These are phyloP conservation scores for Lachnellula cervina DNA, from an alignment of 2,329 filamentous ascomycete genomes.

Conservation along the genomic window DNA sequence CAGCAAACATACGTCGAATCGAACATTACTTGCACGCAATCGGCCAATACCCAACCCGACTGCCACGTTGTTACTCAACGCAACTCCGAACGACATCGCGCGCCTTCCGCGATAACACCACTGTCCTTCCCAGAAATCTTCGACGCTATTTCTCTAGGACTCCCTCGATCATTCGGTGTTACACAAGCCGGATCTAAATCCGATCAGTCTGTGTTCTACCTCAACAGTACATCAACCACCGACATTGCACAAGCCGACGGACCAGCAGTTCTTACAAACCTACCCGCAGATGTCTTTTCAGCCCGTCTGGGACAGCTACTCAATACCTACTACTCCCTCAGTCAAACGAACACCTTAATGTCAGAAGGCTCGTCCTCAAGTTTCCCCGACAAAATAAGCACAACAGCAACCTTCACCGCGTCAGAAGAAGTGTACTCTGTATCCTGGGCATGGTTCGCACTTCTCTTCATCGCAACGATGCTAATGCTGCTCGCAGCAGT, in stretches of 20 bases:
- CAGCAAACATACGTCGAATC: constrained; percentile 4
- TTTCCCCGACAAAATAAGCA: not conserved
- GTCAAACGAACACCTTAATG: not conserved
- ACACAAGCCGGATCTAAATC: not conserved
- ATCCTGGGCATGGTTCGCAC: constrained; percentile 7
- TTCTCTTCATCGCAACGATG: constrained; percentile 1
- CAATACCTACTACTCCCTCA: constrained; percentile 10
- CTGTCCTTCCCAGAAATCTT: constrained; percentile 8
- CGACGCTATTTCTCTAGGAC: not conserved
- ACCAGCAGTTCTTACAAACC: not conserved
- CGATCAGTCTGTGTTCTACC: constrained; percentile 7
- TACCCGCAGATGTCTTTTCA: not conserved
- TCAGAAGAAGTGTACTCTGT: constrained; percentile 1
- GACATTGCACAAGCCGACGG: not conserved
- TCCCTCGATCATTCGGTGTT: constrained; percentile 2
- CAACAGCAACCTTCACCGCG: not conserved
- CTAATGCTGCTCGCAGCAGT: constrained; percentile 2
- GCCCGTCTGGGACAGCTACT: constrained; percentile 1
- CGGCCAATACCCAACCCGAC: not conserved
- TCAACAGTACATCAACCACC: constrained; percentile 1
- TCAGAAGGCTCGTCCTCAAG: not conserved
- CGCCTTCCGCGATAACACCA: not conserved
- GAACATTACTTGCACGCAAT: not conserved
- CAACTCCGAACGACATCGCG: not conserved
- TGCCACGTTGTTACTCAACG: constrained; percentile 8